phyloP scores from a whole-genome alignment of 352 stramenopile genomes.

The Globisporangium apiculatum region DNA sequence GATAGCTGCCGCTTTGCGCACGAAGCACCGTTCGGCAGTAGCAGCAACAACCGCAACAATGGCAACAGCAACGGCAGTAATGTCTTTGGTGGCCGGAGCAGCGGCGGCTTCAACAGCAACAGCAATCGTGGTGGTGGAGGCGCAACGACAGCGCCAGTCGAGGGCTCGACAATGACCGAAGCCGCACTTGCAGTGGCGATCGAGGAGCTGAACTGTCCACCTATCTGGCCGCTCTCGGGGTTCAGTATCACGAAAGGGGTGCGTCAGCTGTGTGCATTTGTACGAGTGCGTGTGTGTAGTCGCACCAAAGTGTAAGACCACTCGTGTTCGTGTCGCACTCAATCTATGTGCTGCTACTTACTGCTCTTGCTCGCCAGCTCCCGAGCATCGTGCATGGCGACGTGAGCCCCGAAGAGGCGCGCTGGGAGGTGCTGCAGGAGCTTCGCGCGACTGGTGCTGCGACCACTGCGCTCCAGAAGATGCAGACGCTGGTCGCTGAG shows the following conservation, averaged over 20 bases:
- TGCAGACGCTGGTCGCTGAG: constrained; percentile 32
- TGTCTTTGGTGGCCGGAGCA: constrained; percentile 12
- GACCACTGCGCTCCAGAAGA: constrained; percentile 27
- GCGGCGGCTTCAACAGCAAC: constrained; percentile 14
- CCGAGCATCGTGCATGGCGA: constrained; percentile 52
- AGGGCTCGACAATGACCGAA: constrained; percentile 29
- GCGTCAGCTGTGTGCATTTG: constrained; percentile 12
- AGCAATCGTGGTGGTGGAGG: constrained; percentile 9
- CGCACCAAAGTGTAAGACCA: too few relatives aligned
- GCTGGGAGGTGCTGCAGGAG: constrained; percentile 56
- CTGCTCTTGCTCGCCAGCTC: constrained; percentile 17
- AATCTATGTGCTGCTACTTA: too few relatives aligned
- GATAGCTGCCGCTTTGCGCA: constrained; percentile 63
- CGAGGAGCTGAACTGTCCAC: constrained; percentile 46
- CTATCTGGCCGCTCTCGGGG: constrained; percentile 56
- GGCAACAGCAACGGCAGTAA: constrained; percentile 1
- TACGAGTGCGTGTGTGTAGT: not conserved
- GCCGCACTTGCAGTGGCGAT: constrained; percentile 35
- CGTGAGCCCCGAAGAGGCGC: constrained; percentile 52
- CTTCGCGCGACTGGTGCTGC: constrained; percentile 37
- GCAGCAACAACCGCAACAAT: constrained; percentile 7
- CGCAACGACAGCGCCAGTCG: constrained; percentile 10
- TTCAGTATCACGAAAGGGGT: constrained; percentile 61
- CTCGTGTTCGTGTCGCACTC: too few relatives aligned
- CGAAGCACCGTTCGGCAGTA: constrained; percentile 17